Conservation (phyloP, 805 yeast genomes). For the Kuraishia cidri region DNA sequence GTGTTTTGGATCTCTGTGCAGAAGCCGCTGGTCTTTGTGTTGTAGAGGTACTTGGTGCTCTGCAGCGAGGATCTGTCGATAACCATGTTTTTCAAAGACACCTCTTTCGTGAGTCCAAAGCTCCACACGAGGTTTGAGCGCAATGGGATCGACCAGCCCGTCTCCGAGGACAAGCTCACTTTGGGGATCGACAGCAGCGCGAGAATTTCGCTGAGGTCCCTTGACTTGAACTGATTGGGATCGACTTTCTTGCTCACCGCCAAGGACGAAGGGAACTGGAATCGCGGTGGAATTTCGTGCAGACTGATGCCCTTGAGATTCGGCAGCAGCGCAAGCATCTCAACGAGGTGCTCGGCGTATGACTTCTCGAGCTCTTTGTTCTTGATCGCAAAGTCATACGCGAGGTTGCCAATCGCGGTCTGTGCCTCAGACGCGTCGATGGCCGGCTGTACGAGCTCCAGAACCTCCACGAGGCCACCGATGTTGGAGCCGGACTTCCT, state of each 20-base stretch:
- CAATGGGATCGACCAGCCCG: slow-evolving; percentile 46
- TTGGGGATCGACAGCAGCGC: slow-evolving; percentile 12
- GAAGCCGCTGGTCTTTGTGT: slow-evolving; percentile 1
- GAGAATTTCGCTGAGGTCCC: not conserved
- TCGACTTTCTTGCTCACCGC: slow-evolving; percentile 7
- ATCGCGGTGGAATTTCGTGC: slow-evolving; percentile 40
- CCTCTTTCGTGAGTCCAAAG: slow-evolving; percentile 31
- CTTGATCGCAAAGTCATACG: not conserved
- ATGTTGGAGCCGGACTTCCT: slow-evolving; percentile 8
- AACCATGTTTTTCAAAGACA: slow-evolving; percentile 35
- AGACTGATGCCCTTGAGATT: slow-evolving; percentile 31
- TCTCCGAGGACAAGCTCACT: slow-evolving; percentile 30
- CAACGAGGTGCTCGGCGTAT: slow-evolving; percentile 26
- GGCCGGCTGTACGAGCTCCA: not conserved
- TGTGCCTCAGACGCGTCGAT: not conserved
- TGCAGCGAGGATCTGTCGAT: slow-evolving; percentile 32
- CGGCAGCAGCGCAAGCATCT: slow-evolving; percentile 35
- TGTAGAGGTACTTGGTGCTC: slow-evolving; percentile 8
- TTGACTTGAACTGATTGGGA: slow-evolving; percentile 7
- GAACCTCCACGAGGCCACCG: slow-evolving; percentile 2
- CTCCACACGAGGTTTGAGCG: slow-evolving; percentile 36
- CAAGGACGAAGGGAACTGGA: slow-evolving; percentile 25
- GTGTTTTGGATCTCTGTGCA: slow-evolving; percentile 7
- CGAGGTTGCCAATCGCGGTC: slow-evolving; percentile 9
- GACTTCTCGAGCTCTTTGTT: slow-evolving; percentile 9